These are phyloP conservation scores for Senna siamea DNA, from an alignment of 306 rosid species.

Conservation along the genomic window DNA sequence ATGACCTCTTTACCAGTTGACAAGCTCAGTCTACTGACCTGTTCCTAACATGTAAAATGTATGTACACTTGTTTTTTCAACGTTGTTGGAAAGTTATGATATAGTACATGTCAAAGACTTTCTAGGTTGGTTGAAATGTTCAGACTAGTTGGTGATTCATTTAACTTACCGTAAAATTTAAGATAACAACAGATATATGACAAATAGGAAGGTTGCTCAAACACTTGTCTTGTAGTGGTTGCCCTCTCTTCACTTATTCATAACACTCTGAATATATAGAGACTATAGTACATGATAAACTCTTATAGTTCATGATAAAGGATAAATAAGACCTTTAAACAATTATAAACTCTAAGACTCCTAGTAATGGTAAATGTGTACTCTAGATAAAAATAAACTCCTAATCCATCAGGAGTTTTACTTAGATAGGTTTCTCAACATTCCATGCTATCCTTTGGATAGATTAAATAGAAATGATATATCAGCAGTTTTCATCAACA, in stretches of 20 bases:
- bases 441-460: not conserved
- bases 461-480: not conserved
- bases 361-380: not conserved
- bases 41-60: not conserved
- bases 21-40: too few relatives aligned
- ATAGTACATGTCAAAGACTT: not conserved
- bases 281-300: not conserved
- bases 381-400: not conserved
- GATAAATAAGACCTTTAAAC: too few relatives aligned
- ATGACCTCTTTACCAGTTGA: not conserved
- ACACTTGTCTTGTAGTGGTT: too few relatives aligned
- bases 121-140: not conserved
- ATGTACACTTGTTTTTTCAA: not conserved
- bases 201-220: not conserved
- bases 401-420: not conserved
- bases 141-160: not conserved
- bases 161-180: not conserved
- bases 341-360: too few relatives aligned
- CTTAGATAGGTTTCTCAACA: too few relatives aligned
- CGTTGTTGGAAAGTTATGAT: not conserved
- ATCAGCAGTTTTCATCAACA: not conserved
- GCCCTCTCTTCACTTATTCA: not conserved
- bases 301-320: too few relatives aligned
- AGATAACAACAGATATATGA: not conserved
- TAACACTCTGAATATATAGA: not conserved